Conservation (phyloP, 2,329 filamentous ascomycete genomes). For the Talaromyces pinophilus region DNA sequence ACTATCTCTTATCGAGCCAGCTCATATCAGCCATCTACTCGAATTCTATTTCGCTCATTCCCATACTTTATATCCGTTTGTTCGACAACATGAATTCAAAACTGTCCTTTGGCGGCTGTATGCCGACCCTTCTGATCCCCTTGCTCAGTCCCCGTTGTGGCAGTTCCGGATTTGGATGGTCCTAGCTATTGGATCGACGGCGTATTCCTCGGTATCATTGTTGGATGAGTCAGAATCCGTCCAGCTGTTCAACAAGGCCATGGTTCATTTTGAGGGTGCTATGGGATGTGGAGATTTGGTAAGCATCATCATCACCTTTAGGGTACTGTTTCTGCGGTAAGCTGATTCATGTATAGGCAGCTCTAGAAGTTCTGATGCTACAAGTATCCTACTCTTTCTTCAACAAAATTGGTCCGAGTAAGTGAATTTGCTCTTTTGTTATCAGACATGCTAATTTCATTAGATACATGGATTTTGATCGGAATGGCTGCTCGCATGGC, state of each 20-base stretch:
- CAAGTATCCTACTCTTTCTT: slow-evolving; percentile 55
- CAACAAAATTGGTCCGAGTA: slow-evolving; percentile 51
- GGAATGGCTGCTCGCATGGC: slow-evolving; percentile 49
- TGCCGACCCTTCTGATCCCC: slow-evolving; percentile 32
- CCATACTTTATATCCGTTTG: slow-evolving; percentile 51
- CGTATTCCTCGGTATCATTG: slow-evolving; percentile 47
- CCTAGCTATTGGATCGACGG: slow-evolving; percentile 51
- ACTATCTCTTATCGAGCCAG: slow-evolving; percentile 24
- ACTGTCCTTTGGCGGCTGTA: slow-evolving; percentile 35
- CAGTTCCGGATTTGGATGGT: slow-evolving; percentile 54
- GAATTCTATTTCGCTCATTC: slow-evolving; percentile 53
- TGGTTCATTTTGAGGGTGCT: slow-evolving; percentile 45
- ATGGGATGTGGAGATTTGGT: slow-evolving; percentile 46
- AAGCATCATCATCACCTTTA: slow-evolving; percentile 20
- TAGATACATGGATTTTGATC: slow-evolving; percentile 52
- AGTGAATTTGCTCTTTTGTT: slow-evolving; percentile 21
- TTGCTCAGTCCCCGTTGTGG: slow-evolving; percentile 37
- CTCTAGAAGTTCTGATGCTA: slow-evolving; percentile 48
- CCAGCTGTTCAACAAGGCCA: slow-evolving; percentile 48
- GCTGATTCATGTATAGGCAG: slow-evolving; percentile 32
- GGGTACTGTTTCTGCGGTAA: background rate
- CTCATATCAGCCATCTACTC: slow-evolving; percentile 36
- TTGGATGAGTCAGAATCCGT: slow-evolving; percentile 48
- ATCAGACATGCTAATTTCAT: background rate
- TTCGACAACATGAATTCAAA: slow-evolving; percentile 41